Percentiles rank a stretch among this genome's conserved stretches.
These are phyloP conservation scores for Tripterygium wilfordii DNA, from an alignment of 177 flowering plant species.

Conservation along the genomic window DNA sequence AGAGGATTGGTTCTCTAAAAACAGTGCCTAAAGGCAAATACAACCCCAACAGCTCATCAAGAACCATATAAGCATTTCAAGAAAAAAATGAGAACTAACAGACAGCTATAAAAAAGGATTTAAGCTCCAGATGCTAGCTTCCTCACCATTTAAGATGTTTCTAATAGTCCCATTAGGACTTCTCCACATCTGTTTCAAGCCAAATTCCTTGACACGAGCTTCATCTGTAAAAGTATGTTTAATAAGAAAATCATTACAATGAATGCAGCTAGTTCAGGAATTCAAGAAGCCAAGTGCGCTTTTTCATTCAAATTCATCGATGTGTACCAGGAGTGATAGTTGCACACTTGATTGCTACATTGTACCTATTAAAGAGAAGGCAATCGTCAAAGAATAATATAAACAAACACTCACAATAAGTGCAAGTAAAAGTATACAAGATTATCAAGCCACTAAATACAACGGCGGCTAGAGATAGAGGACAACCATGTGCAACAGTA, in stretches of 20 bases:
- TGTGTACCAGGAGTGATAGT: constrained; percentile 88
- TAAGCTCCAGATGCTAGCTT: neutral
- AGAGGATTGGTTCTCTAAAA: constrained; percentile 91
- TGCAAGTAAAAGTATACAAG: neutral
- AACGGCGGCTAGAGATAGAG: neutral
- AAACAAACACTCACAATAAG: neutral
- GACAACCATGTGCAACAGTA: too few relatives aligned
- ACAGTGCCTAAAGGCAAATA: constrained; percentile 61
- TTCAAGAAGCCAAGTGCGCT: too few relatives aligned
- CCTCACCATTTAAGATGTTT: constrained; percentile 83
- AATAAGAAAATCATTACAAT: neutral
- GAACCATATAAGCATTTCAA: too few relatives aligned
- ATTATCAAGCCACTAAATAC: neutral
- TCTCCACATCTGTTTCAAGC: constrained; percentile 86
- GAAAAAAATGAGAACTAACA: too few relatives aligned
- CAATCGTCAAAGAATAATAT: neutral
- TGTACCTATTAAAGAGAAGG: constrained; percentile 44
- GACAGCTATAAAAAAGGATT: too few relatives aligned
- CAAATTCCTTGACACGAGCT: constrained; percentile 75
- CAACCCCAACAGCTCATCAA: constrained; percentile 18
- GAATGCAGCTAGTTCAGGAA: neutral
- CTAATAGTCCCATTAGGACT: constrained; percentile 99
- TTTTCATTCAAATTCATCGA: neutral
- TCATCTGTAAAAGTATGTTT: constrained; percentile 50
- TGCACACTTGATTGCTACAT: constrained; percentile 98